Conservation (phyloP, 495 filamentous ascomycete species). For the Trichocladium antarcticum region DNA sequence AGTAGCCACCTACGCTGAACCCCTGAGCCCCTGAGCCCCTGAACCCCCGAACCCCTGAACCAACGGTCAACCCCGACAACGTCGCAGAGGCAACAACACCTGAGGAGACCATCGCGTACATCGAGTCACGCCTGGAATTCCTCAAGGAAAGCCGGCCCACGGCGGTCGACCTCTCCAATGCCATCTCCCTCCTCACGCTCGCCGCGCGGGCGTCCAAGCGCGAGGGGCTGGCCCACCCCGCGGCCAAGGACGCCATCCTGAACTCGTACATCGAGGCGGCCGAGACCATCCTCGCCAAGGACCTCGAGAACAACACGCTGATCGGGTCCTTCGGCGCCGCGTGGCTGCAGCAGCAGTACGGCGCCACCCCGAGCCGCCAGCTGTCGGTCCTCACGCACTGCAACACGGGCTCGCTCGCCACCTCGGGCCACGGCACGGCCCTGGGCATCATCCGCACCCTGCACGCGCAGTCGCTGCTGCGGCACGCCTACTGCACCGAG, state of each 20-base stretch:
- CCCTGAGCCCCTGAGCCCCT: too few species aligned
- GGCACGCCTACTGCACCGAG: slow-evolving; percentile 89
- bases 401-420: slow-evolving; percentile 95
- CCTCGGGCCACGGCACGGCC: slow-evolving; percentile 91
- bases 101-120: slow-evolving; percentile 53
- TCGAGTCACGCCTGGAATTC: slow-evolving; percentile 65
- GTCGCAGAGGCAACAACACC: slow-evolving; percentile 29
- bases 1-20: slow-evolving; percentile 8
- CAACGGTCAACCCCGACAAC: neutral
- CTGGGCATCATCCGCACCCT: slow-evolving; percentile 88
- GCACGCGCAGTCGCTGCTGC: slow-evolving; percentile 48
- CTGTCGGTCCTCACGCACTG: slow-evolving; percentile 84
- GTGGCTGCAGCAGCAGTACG: slow-evolving; percentile 54
- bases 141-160: slow-evolving; percentile 81
- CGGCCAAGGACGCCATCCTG: slow-evolving; percentile 39
- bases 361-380: slow-evolving; percentile 32
- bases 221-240: slow-evolving; percentile 21
- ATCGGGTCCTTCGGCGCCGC: slow-evolving; percentile 76
- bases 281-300: slow-evolving; percentile 77
- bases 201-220: slow-evolving; percentile 36
- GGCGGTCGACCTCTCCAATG: slow-evolving; percentile 88
- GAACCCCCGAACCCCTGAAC: neutral
- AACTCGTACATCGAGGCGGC: slow-evolving; percentile 63
- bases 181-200: slow-evolving; percentile 63
- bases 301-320: slow-evolving; percentile 70